A percentile compares a stretch with the other conserved stretches of the same genome.
Evolutionary conservation across 2,329 filamentous ascomycete species (phyloP).

Genomic region (Dothideomycetes sp.): DNA sequence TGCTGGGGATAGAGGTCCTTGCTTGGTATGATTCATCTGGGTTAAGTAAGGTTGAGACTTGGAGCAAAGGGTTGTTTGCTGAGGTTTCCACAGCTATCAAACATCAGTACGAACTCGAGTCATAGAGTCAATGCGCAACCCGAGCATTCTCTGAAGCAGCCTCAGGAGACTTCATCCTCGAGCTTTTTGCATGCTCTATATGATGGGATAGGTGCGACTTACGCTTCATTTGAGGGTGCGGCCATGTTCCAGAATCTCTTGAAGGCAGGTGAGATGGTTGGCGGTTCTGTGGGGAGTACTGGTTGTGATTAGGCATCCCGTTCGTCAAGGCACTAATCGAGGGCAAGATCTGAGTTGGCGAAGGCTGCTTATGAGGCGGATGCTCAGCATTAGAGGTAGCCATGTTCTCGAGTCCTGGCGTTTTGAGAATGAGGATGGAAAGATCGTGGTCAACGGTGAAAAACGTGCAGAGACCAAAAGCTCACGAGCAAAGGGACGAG

Average conservation of each 20-base stretch:
- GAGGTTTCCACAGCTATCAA: conserved; percentile 3
- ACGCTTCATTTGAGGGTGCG: conserved; percentile 30
- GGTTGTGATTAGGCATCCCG: conserved; percentile 23
- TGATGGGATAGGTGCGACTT: too few species aligned
- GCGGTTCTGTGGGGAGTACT: conserved; percentile 22
- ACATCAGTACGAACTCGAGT: too few species aligned
- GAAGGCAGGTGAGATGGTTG: conserved; percentile 24
- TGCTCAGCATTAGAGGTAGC: conserved; percentile 11
- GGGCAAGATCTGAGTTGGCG: conserved; percentile 20
- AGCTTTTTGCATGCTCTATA: too few species aligned
- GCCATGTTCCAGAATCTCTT: conserved; percentile 30
- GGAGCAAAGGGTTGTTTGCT: conserved; percentile 32
- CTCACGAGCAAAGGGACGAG: conserved; percentile 2
- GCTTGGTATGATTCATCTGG: conserved; percentile 42
- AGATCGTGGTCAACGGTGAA: conserved; percentile 3
- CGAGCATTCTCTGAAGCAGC: neutral
- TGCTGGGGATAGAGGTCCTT: conserved; percentile 34
- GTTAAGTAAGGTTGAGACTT: conserved; percentile 42
- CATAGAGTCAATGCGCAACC: neutral
- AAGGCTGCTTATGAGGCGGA: conserved; percentile 13
- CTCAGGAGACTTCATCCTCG: too few species aligned
- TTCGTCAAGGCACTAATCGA: conserved; percentile 30
- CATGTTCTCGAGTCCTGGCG: conserved; percentile 6
- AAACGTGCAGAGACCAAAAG: conserved; percentile 9
- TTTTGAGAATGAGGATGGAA: conserved; percentile 7